Base-by-base conservation (phyloP, 176 grass and related monocot species). In the Zoysia japonica region DNA sequence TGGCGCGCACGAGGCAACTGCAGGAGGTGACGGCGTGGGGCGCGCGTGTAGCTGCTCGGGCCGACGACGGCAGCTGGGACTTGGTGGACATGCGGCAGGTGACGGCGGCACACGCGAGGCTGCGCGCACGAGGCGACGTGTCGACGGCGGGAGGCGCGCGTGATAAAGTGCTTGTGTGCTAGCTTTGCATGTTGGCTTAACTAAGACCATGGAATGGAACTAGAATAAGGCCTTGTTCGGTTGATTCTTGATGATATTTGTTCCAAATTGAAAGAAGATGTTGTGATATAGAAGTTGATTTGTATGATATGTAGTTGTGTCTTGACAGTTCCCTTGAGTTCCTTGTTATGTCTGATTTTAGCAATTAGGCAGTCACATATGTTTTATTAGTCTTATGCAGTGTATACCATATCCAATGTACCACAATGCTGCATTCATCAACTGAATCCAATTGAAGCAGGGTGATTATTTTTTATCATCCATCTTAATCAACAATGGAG, bases 191-290 rank as follows among this genome's bases (percentile, higher is more conserved):
- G 28, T 28, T 28, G 28, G 28, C 28, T 28, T 28, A 28, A 28
- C 28, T 28, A 28, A 28, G 28, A 28, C 28, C 28, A 28, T 28
- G 28, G 28, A 28, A 28, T 28, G 28, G 28, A 0, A 28, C 28
- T 28, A 28, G 28, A 28, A 28, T 28, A 28, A 28, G 28, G 28
- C 28, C 28, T 28, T 28, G 28, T 28, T 28, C 28, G 28, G 28
- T 28, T 28, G 28, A 92, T 81, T 89, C 90, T 40, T 94, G 78
- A 85, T 87, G 71, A 85, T 37, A 13, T 65, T 68, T 53, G 68
- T 52, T 67, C 67, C 62, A 47, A 11, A 15, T 17, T 65, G 67
- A 85, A 65, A 68, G 11, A 40, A 42, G 61, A 72, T 65, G 45
- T 61, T 82, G 47, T 85, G 71, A 46, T 85, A 70, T 89, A 82